A percentile compares a stretch with the other conserved stretches of the same genome.
Conservation (phyloP, 306 rosid species). For the Prunus salicina region DNA sequence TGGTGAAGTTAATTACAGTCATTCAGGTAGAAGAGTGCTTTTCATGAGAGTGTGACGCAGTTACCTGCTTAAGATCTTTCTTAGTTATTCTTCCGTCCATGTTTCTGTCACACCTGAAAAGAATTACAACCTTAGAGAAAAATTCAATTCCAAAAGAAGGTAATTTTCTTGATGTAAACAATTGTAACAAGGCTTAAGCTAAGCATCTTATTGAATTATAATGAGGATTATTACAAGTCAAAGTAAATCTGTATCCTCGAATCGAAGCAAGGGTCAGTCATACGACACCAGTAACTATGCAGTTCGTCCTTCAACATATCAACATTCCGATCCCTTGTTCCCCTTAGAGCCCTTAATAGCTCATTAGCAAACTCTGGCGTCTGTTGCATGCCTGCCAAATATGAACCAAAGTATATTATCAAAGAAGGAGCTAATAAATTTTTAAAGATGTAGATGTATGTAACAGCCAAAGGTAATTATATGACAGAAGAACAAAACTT, state of each 20-base stretch:
- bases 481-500: background rate
- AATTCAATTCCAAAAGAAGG: constrained; percentile 5
- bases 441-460: too few species aligned
- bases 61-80: constrained; percentile 66
- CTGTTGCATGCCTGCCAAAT: constrained; percentile 64
- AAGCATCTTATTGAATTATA: background rate
- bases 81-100: constrained; percentile 70
- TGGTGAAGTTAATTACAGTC: too few species aligned
- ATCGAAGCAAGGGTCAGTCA: constrained; percentile 46
- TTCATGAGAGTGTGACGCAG: background rate
- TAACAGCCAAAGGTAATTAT: background rate
- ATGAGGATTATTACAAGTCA: constrained; percentile 51
- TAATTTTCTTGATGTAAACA: background rate
- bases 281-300: constrained; percentile 51
- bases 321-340: constrained; percentile 46
- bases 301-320: constrained; percentile 59
- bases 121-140: background rate
- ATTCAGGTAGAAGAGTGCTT: background rate
- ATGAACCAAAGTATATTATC: background rate
- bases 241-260: constrained; percentile 68
- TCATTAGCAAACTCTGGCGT: constrained; percentile 63
- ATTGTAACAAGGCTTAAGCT: background rate
- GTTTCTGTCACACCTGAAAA: constrained; percentile 68
- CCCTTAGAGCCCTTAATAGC: constrained; percentile 61
- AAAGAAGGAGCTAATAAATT: background rate